Evolutionary conservation across 1,139 yeast species (phyloP).

Genomic region (Nakaseomyces uthaithaninus): DNA sequence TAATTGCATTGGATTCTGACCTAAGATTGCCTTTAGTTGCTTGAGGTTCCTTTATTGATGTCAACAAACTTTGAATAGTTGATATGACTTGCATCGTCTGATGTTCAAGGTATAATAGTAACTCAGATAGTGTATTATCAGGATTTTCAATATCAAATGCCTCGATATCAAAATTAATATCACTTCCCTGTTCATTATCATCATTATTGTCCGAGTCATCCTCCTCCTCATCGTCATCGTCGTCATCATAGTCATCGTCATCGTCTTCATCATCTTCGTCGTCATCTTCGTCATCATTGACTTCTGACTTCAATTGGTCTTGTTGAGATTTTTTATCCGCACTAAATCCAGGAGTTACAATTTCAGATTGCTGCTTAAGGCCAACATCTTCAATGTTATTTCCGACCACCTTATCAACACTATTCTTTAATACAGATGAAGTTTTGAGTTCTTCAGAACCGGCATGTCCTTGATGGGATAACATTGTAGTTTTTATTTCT

Average conservation of each 20-base stretch:
- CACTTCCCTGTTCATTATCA: conserved; percentile 20
- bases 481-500: too few relatives aligned
- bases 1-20: conserved; percentile 63
- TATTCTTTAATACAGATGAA: too few relatives aligned
- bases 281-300: conserved; percentile 6
- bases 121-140: conserved; percentile 78
- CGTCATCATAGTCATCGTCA: conserved; percentile 12
- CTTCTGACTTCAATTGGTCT: background rate
- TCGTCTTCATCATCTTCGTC: conserved; percentile 9
- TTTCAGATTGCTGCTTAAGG: too few relatives aligned
- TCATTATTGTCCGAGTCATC: conserved; percentile 10
- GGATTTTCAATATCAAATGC: conserved; percentile 78
- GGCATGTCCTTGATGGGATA: too few relatives aligned
- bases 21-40: conserved; percentile 71
- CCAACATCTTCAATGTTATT: too few relatives aligned
- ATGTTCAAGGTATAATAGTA: conserved; percentile 79
- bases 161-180: conserved; percentile 50
- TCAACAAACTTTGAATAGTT: conserved; percentile 74
- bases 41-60: conserved; percentile 67
- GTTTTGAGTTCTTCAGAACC: too few relatives aligned
- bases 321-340: conserved; percentile 10
- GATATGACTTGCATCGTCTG: conserved; percentile 89
- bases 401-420: too few relatives aligned
- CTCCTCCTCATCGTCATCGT: conserved; percentile 9
- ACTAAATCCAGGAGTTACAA: conserved; percentile 9